These are phyloP conservation scores for Calocybe indica DNA, from an alignment of 768 basidiomycete genomes.

Conservation along the genomic window DNA sequence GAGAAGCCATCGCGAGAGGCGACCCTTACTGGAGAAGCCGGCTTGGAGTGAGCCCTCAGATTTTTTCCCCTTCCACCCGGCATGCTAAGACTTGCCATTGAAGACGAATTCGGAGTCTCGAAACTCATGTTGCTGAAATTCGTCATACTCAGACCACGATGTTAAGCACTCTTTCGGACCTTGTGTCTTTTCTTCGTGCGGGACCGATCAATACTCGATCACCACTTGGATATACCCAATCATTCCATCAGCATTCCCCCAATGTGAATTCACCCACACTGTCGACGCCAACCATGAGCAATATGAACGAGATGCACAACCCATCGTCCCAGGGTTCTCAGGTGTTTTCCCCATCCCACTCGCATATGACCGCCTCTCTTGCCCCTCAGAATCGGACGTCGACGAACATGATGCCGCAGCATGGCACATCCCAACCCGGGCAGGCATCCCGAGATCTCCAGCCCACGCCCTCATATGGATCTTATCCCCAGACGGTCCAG, in stretches of 20 bases:
- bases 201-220: conserved; percentile 50
- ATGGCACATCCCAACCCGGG: conserved; percentile 20
- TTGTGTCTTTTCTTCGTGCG: conserved; percentile 72
- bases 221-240: conserved; percentile 51
- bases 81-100: conserved; percentile 10
- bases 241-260: conserved; percentile 61
- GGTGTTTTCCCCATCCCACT: conserved; percentile 22
- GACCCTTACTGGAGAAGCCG: conserved; percentile 83
- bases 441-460: conserved; percentile 12
- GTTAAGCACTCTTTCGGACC: conserved; percentile 73
- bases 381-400: no score
- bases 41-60: conserved; percentile 63
- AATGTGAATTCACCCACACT: conserved; percentile 54
- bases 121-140: conserved; percentile 81
- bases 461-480: conserved; percentile 30
- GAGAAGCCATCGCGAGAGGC: conserved; percentile 90
- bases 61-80: conserved; percentile 2
- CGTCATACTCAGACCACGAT: conserved; percentile 68
- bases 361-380: conserved; percentile 2
- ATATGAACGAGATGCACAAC: conserved; percentile 27
- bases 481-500: conserved; percentile 36
- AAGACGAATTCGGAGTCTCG: conserved; percentile 88
- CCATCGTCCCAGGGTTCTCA: conserved; percentile 30
- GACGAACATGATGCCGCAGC: no score
- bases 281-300: conserved; percentile 45